Percentiles rank a stretch among this genome's conserved stretches.
These are phyloP conservation scores for Vitis hybrid DNA, from an alignment of 177 flowering plant species.

Conservation along the genomic window DNA sequence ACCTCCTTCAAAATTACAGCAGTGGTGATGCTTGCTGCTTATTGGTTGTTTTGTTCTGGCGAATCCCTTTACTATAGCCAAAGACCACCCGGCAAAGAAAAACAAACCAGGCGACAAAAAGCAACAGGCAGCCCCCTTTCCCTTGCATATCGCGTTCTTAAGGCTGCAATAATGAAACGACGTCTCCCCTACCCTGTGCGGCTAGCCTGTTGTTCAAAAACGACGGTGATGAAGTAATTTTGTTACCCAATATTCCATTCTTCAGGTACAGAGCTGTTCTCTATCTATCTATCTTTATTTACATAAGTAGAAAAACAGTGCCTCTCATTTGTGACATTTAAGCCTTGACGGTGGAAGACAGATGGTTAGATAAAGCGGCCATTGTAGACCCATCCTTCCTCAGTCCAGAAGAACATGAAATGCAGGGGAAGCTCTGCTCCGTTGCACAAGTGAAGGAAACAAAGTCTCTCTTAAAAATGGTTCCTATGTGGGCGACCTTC, in stretches of 20 bases:
- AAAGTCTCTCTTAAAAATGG: not conserved
- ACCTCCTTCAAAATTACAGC: not conserved
- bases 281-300: not conserved
- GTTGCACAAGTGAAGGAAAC: slow-evolving; percentile 2
- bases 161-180: not conserved
- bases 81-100: not conserved
- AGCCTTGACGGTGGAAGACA: not conserved
- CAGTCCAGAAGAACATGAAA: not conserved
- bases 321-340: not conserved
- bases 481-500: slow-evolving; percentile 6
- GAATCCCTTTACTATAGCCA: not conserved
- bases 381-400: not conserved
- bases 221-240: too few relatives aligned
- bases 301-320: not conserved
- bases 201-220: not conserved
- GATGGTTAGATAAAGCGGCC: slow-evolving; percentile 10
- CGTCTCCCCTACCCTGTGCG: not conserved
- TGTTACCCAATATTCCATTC: not conserved
- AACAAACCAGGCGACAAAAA: too few relatives aligned
- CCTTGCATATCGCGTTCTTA: not conserved
- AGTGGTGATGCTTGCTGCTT: not conserved
- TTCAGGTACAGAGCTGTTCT: not conserved
- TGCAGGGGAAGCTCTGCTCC: slow-evolving; percentile 4
- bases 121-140: not conserved
- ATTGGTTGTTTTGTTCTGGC: not conserved